These are phyloP conservation scores for Diddensiella santjacobensis DNA, from an alignment of 805 yeast genomes.

Conservation along the genomic window DNA sequence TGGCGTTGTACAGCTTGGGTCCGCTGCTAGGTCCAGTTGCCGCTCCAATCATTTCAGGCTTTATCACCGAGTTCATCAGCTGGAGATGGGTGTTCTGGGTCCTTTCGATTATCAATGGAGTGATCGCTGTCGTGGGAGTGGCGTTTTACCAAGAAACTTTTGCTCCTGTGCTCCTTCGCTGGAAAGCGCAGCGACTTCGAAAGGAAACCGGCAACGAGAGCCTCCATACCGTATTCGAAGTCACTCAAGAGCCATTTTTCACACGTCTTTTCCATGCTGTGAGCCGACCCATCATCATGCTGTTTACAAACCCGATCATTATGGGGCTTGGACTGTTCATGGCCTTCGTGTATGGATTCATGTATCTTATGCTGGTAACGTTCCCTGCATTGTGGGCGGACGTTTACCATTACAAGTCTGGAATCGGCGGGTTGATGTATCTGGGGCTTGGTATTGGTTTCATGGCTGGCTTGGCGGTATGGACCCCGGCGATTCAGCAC, in stretches of 20 bases:
- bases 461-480: slow-evolving; percentile 45
- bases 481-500: slow-evolving; percentile 44
- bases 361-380: slow-evolving; percentile 59
- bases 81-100: slow-evolving; percentile 69
- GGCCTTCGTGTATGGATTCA: slow-evolving; percentile 65
- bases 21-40: slow-evolving; percentile 59
- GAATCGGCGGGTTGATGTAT: slow-evolving; percentile 57
- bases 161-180: slow-evolving; percentile 48
- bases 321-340: slow-evolving; percentile 57
- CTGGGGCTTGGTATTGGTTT: slow-evolving; percentile 56
- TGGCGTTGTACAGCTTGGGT: slow-evolving; percentile 56
- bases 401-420: slow-evolving; percentile 44
- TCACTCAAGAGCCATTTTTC: slow-evolving; percentile 23
- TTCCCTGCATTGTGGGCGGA: slow-evolving; percentile 52
- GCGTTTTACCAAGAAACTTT: slow-evolving; percentile 55
- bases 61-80: slow-evolving; percentile 44
- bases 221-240: slow-evolving; percentile 57
- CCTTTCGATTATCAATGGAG: slow-evolving; percentile 52
- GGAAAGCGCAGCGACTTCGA: slow-evolving; percentile 46
- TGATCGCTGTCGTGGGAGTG: slow-evolving; percentile 42
- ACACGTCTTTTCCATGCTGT: slow-evolving; percentile 40
- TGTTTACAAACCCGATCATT: slow-evolving; percentile 59
- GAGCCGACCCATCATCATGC: slow-evolving; percentile 51
- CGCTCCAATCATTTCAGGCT: slow-evolving; percentile 49
- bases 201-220: slow-evolving; percentile 52